These are phyloP conservation scores for Pelargonium exstipulatum DNA, from an alignment of 441 rosid genomes.

Conservation along the genomic window DNA sequence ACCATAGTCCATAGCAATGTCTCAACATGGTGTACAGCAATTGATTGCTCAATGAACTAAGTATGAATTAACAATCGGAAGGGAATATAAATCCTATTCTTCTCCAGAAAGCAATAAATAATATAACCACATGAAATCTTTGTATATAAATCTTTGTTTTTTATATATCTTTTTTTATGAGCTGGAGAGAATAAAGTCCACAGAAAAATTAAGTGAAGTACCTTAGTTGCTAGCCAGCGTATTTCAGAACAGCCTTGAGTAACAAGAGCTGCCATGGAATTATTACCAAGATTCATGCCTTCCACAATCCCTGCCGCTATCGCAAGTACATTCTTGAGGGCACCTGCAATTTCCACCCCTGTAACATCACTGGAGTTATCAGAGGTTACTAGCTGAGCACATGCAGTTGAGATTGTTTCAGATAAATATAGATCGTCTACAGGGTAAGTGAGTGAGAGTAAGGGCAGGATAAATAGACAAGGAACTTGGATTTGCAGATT, in stretches of 20 bases:
- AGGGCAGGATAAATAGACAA: neutral
- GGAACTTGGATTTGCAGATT: neutral
- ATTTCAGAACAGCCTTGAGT: slow-evolving; percentile 95
- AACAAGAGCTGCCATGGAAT: slow-evolving; percentile 97
- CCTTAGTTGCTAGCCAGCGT: slow-evolving; percentile 92
- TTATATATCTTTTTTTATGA: neutral
- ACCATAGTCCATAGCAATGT: neutral
- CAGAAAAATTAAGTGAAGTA: slow-evolving; percentile 15
- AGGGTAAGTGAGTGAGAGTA: neutral
- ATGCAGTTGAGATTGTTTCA: slow-evolving; percentile 14
- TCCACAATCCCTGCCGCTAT: slow-evolving; percentile 94
- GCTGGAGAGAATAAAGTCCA: neutral
- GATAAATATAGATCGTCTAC: neutral
- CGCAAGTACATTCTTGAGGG: slow-evolving; percentile 87
- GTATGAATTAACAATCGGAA: neutral
- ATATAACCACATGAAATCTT: neutral
- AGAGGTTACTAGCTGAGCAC: slow-evolving; percentile 64
- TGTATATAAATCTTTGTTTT: neutral
- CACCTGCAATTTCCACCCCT: slow-evolving; percentile 96
- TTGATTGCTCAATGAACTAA: neutral
- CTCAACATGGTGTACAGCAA: neutral
- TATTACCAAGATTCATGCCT: slow-evolving; percentile 87
- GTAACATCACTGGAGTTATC: slow-evolving; percentile 89
- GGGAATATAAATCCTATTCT: neutral
- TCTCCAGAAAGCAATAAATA: neutral